These are phyloP conservation scores for Aspergillus sp. DNA, from an alignment of 2,329 filamentous ascomycete genomes.

Conservation along the genomic window DNA sequence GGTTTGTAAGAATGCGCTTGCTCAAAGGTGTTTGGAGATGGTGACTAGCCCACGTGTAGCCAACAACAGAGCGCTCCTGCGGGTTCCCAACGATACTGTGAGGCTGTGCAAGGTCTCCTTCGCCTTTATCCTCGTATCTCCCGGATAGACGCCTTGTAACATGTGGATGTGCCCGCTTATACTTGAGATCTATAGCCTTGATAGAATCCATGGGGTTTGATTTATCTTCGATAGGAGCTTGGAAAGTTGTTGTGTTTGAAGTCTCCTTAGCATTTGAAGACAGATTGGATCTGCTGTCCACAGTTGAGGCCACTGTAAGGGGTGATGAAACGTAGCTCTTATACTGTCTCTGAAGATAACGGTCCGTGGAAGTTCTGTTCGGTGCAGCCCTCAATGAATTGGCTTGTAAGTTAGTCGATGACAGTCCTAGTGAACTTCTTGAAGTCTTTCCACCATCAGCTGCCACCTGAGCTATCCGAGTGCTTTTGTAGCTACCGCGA, in stretches of 20 bases:
- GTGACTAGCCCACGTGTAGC: neutral
- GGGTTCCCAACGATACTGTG: neutral
- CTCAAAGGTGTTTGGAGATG: neutral
- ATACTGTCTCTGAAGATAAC: conserved; percentile 16
- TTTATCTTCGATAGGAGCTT: neutral
- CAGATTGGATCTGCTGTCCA: conserved; percentile 12
- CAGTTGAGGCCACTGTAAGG: conserved; percentile 28
- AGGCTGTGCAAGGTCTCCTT: neutral
- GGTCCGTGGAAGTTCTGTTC: conserved; percentile 10
- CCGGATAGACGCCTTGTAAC: neutral
- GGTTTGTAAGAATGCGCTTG: no score
- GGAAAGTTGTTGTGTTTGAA: neutral
- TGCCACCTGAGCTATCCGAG: neutral
- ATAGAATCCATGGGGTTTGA: neutral
- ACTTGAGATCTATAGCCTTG: neutral
- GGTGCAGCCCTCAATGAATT: neutral
- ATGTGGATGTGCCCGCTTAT: neutral
- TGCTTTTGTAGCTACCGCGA: neutral
- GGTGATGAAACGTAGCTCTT: conserved; percentile 36
- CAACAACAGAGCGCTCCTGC: neutral
- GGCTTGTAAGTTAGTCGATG: neutral
- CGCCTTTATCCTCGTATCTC: neutral
- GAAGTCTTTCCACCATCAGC: neutral
- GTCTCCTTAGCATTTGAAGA: neutral
- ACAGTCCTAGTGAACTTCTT: neutral